Percentiles rank a stretch among this genome's conserved stretches.
phyloP scores from a whole-genome alignment of 805 yeast genomes.

The Yarrowia keelungensis region DNA sequence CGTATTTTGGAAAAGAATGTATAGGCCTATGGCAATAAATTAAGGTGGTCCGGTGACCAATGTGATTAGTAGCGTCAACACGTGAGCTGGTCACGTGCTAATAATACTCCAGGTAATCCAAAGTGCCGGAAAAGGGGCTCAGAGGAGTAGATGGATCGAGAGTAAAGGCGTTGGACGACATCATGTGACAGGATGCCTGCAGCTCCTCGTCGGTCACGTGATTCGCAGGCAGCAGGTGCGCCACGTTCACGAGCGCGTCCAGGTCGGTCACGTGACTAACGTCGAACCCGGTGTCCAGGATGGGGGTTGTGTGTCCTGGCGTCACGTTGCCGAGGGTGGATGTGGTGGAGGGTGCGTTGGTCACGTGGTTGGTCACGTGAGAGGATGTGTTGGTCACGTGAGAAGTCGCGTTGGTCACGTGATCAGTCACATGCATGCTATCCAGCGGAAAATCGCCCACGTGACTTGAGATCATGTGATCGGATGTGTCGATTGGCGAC shows the following conservation, averaged over 20 bases:
- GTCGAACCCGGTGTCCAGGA: background rate
- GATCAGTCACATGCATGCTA: background rate
- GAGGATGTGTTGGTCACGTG: background rate
- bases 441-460: constrained; percentile 12
- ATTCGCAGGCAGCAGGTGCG: background rate
- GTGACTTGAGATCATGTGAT: constrained; percentile 8
- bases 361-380: background rate
- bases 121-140: constrained; percentile 9
- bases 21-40: constrained; percentile 10
- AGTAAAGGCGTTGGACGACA: constrained; percentile 1
- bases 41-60: background rate
- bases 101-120: constrained; percentile 23
- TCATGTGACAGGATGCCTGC: background rate
- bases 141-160: constrained; percentile 16
- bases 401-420: background rate
- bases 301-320: constrained; percentile 17
- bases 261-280: constrained; percentile 13
- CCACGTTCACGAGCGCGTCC: background rate
- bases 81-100: background rate
- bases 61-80: background rate
- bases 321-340: constrained; percentile 13
- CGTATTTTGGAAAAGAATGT: too few relatives aligned
- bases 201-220: constrained; percentile 2
- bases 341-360: background rate
- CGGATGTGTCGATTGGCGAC: background rate